A percentile compares a stretch with the other conserved stretches of the same genome.
Evolutionary conservation across 768 basidiomycete genomes (phyloP).

Genomic region (Paxillus involutus): DNA sequence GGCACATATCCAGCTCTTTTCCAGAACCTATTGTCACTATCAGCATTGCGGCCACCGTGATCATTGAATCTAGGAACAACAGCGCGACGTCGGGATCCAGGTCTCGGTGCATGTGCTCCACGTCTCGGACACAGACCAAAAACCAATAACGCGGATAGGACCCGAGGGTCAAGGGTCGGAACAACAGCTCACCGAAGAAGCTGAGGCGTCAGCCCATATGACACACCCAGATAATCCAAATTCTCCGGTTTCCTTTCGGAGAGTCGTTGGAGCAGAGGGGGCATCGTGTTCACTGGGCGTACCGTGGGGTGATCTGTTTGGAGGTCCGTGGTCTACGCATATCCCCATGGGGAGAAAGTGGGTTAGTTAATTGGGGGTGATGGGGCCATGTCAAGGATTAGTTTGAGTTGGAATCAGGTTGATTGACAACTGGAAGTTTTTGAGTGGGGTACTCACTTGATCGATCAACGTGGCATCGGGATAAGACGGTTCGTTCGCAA

Average conservation of each 20-base stretch:
- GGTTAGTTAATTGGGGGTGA: neutral
- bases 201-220: slow-evolving; percentile 88
- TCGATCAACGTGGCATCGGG: slow-evolving; percentile 55
- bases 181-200: slow-evolving; percentile 59
- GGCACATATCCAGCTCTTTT: slow-evolving; percentile 91
- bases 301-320: slow-evolving; percentile 79
- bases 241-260: slow-evolving; percentile 87
- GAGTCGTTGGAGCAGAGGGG: slow-evolving; percentile 87
- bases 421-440: neutral
- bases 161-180: neutral
- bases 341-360: neutral
- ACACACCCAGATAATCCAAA: slow-evolving; percentile 94
- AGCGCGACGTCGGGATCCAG: neutral
- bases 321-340: slow-evolving; percentile 47
- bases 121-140: neutral
- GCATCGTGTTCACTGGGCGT: slow-evolving; percentile 77
- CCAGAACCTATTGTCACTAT: slow-evolving; percentile 71
- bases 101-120: neutral
- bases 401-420: neutral
- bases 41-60: neutral
- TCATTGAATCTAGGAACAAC: neutral
- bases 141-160: neutral
- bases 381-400: slow-evolving; percentile 1
- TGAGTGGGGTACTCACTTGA: slow-evolving; percentile 32
- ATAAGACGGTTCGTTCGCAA: slow-evolving; percentile 50